These are phyloP conservation scores for Zygosaccharomyces pseudobailii DNA, from an alignment of 1,139 yeast species.

Conservation along the genomic window DNA sequence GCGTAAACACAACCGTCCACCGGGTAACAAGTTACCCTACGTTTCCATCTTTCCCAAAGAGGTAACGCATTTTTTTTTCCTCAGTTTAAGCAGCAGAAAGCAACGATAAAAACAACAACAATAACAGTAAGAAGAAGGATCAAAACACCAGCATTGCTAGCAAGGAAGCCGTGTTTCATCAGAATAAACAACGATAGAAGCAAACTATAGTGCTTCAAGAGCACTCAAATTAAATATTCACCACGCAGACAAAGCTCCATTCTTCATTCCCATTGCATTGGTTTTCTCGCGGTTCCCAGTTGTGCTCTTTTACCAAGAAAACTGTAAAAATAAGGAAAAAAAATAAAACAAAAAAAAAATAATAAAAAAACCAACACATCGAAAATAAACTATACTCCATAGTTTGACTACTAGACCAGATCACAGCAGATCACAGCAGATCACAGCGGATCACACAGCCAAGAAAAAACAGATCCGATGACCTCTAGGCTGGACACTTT, in stretches of 20 bases:
- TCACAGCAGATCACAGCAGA: neutral
- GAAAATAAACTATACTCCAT: neutral
- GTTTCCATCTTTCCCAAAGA: neutral
- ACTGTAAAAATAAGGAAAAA: neutral
- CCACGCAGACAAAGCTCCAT: neutral
- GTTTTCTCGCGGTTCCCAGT: neutral
- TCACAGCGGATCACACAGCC: neutral
- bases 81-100: neutral
- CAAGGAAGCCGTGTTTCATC: neutral
- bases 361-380: neutral
- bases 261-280: neutral
- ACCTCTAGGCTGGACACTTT: constrained; percentile 9
- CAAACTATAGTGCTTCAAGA: neutral
- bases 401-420: neutral
- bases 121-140: neutral
- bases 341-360: neutral
- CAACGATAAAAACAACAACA: neutral
- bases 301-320: neutral
- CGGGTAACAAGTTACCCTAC: neutral
- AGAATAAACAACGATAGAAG: neutral
- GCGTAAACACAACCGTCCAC: neutral
- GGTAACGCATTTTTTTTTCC: neutral
- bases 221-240: neutral
- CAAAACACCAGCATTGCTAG: neutral
- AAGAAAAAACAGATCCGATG: neutral